These are phyloP conservation scores for Heterobasidion occidentale DNA, from an alignment of 1,284 basidiomycete genomes.

Conservation along the genomic window DNA sequence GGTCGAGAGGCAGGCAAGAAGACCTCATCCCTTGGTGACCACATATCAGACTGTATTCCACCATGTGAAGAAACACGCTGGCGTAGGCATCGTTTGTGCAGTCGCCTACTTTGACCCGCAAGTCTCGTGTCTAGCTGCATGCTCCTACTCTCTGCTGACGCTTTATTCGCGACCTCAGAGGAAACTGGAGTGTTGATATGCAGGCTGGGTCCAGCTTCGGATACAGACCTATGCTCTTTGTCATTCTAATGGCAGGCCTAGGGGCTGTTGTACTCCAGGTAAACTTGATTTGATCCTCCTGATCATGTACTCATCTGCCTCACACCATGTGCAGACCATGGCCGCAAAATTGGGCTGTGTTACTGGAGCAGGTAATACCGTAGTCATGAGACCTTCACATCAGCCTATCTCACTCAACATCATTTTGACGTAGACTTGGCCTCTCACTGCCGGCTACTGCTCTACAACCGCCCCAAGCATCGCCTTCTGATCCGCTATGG, in stretches of 20 bases:
- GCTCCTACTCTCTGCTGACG: background rate
- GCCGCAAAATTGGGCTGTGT: constrained; percentile 62
- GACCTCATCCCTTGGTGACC: background rate
- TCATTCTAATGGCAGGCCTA: constrained; percentile 71
- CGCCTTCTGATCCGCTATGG: constrained; percentile 55
- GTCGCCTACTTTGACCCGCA: constrained; percentile 65
- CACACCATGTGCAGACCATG: constrained; percentile 28
- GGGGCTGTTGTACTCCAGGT: constrained; percentile 78
- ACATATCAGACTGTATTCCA: constrained; percentile 21
- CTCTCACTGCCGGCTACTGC: constrained; percentile 65
- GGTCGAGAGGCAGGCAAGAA: no score
- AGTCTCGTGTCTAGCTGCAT: constrained; percentile 13
- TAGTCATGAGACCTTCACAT: constrained; percentile 2
- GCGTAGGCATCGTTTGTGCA: constrained; percentile 48
- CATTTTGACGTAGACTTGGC: constrained; percentile 43
- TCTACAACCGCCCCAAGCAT: constrained; percentile 60
- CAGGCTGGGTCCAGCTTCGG: constrained; percentile 73
- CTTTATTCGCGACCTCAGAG: constrained; percentile 25
- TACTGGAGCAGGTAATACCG: constrained; percentile 51
- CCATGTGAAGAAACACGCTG: constrained; percentile 46
- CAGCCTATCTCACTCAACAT: background rate
- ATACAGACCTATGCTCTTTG: constrained; percentile 82
- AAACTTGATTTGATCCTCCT: constrained; percentile 6
- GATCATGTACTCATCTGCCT: no score
- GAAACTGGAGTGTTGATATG: constrained; percentile 73